Evolutionary conservation across 306 rosid species (phyloP).

Genomic region (Carpinus fangiana): DNA sequence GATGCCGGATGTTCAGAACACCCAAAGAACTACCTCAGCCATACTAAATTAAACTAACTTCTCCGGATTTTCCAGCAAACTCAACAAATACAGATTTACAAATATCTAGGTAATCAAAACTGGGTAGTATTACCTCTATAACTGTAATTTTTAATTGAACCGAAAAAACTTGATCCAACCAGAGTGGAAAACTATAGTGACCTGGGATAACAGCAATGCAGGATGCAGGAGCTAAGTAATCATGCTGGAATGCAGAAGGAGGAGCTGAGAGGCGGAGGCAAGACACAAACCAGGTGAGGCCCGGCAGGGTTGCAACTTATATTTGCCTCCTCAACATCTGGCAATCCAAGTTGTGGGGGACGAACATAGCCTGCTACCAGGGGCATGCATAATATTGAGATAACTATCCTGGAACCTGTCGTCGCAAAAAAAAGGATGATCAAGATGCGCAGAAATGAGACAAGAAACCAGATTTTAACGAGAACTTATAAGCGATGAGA

Average conservation of each 20-base stretch:
- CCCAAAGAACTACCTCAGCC: conserved; percentile 24
- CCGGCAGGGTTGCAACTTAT: conserved; percentile 92
- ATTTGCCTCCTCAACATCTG: conserved; percentile 72
- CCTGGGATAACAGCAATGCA: background rate
- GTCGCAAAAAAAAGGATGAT: conserved; percentile 9
- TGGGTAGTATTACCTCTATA: conserved; percentile 27
- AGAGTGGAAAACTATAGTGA: conserved; percentile 25
- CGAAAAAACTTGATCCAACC: conserved; percentile 19
- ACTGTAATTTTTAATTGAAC: conserved; percentile 12
- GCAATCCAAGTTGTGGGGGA: conserved; percentile 85
- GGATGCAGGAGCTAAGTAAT: conserved; percentile 23
- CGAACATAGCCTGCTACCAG: conserved; percentile 90
- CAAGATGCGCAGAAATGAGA: conserved; percentile 11
- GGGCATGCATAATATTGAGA: conserved; percentile 86
- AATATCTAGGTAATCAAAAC: conserved; percentile 31
- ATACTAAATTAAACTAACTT: conserved; percentile 22
- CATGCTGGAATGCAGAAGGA: conserved; percentile 87
- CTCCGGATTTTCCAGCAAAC: conserved; percentile 15
- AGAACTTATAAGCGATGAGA: background rate
- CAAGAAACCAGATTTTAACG: background rate
- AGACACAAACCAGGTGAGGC: conserved; percentile 91
- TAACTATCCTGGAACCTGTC: conserved; percentile 84
- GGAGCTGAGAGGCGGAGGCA: conserved; percentile 91
- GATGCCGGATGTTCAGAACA: conserved; percentile 29
- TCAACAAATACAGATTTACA: conserved; percentile 33